phyloP scores from a whole-genome alignment of 495 filamentous ascomycete genomes.

The Amniculicola lignicola region DNA sequence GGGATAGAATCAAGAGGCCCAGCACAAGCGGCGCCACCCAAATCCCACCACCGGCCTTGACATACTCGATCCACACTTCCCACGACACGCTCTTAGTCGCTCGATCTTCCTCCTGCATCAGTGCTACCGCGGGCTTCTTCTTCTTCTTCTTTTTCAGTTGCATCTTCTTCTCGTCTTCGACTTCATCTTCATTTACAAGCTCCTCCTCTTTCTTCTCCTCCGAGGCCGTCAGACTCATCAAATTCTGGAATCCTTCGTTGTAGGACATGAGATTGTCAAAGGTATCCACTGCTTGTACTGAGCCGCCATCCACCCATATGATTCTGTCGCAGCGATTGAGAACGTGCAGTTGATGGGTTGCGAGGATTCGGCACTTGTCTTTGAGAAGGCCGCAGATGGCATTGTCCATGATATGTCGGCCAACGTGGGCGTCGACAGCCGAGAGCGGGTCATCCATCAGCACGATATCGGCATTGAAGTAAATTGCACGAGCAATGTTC shows the following conservation, averaged over 20 bases:
- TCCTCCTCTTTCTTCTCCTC: constrained; percentile 58
- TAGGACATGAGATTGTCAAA: constrained; percentile 79
- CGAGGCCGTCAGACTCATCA: constrained; percentile 79
- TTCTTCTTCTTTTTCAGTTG: constrained; percentile 56
- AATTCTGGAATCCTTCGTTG: constrained; percentile 67
- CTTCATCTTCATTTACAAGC: constrained; percentile 45
- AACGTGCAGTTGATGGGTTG: constrained; percentile 93
- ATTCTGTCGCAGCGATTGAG: constrained; percentile 86
- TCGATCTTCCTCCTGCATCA: constrained; percentile 92
- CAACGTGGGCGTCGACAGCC: constrained; percentile 57
- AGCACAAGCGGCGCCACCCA: constrained; percentile 65
- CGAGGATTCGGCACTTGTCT: constrained; percentile 84
- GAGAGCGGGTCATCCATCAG: constrained; percentile 55
- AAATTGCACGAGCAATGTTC: constrained; percentile 58
- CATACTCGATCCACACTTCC: constrained; percentile 78
- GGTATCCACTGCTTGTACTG: constrained; percentile 78
- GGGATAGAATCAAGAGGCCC: constrained; percentile 62
- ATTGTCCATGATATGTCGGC: constrained; percentile 92
- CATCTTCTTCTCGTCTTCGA: constrained; percentile 50
- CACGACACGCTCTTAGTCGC: constrained; percentile 78
- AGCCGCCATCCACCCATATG: constrained; percentile 84
- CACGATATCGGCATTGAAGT: constrained; percentile 51
- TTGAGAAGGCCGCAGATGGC: constrained; percentile 87
- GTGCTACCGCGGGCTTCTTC: constrained; percentile 57
- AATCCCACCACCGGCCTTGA: constrained; percentile 74